Percentiles rank a stretch among this genome's conserved stretches.
These are phyloP conservation scores for Coleophoma eucalyptorum DNA, from an alignment of 2,329 filamentous ascomycete species.

Conservation along the genomic window DNA sequence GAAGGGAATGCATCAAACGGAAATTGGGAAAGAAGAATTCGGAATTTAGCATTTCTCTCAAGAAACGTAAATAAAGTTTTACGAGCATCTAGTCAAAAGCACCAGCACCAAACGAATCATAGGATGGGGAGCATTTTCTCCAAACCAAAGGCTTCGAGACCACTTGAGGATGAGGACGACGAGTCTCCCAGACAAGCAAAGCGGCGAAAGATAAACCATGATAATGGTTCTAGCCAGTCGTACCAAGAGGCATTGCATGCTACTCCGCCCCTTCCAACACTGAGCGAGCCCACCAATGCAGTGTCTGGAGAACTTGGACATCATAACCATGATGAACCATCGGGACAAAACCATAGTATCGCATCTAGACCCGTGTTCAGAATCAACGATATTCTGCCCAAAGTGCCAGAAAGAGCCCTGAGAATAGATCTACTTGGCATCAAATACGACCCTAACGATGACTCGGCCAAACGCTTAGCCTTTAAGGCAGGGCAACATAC, in stretches of 20 bases:
- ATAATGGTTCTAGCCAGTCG: background rate
- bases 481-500: conserved; percentile 1
- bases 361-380: background rate
- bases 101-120: conserved; percentile 1
- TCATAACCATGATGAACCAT: background rate
- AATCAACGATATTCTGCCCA: conserved; percentile 7
- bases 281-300: conserved; percentile 9
- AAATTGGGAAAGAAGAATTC: conserved; percentile 6
- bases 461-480: background rate
- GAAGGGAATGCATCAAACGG: background rate
- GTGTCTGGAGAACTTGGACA: background rate
- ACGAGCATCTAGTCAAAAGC: background rate
- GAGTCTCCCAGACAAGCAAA: conserved; percentile 19
- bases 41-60: conserved; percentile 16
- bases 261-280: background rate
- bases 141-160: background rate
- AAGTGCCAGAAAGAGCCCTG: conserved; percentile 10
- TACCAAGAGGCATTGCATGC: background rate
- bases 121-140: background rate
- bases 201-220: conserved; percentile 12
- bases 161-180: conserved; percentile 15
- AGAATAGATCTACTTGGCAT: conserved; percentile 17
- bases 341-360: background rate
- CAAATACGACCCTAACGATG: conserved; percentile 1
- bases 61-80: conserved; percentile 1